Percentiles rank a stretch among this genome's conserved stretches.
Evolutionary conservation across 768 basidiomycete species (phyloP).

Genomic region (Rhodotorula babjevae): DNA sequence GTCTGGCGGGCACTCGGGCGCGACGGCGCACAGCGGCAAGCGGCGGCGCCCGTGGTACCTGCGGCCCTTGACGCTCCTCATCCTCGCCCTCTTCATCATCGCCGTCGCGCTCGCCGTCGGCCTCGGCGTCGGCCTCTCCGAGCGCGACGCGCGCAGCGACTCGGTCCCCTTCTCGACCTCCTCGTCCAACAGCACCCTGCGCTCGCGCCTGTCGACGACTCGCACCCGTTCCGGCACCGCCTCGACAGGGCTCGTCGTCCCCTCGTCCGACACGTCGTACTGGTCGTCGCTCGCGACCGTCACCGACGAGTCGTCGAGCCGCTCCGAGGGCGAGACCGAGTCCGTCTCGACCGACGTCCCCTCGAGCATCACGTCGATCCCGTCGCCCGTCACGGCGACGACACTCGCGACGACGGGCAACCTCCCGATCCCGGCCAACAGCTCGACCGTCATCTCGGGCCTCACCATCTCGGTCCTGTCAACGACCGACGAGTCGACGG

Average conservation of each 20-base stretch:
- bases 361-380: constrained; percentile 1
- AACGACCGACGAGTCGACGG: not conserved
- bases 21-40: constrained; percentile 16
- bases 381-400: constrained; percentile 7
- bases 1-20: constrained; percentile 10
- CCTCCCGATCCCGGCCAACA: constrained; percentile 21
- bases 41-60: constrained; percentile 25
- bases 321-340: not conserved
- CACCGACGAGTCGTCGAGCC: not conserved
- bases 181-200: not conserved
- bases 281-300: constrained; percentile 5
- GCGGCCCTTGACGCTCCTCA: constrained; percentile 21
- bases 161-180: not conserved
- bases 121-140: constrained; percentile 28
- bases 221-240: not conserved
- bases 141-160: not conserved
- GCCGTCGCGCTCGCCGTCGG: constrained; percentile 34
- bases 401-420: constrained; percentile 29
- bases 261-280: constrained; percentile 19
- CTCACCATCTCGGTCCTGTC: constrained; percentile 8
- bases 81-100: constrained; percentile 19
- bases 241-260: constrained; percentile 20
- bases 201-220: not conserved
- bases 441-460: constrained; percentile 22
- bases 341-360: not conserved